Conservation (phyloP, 306 rosid species). For the Fagus sylvatica region DNA sequence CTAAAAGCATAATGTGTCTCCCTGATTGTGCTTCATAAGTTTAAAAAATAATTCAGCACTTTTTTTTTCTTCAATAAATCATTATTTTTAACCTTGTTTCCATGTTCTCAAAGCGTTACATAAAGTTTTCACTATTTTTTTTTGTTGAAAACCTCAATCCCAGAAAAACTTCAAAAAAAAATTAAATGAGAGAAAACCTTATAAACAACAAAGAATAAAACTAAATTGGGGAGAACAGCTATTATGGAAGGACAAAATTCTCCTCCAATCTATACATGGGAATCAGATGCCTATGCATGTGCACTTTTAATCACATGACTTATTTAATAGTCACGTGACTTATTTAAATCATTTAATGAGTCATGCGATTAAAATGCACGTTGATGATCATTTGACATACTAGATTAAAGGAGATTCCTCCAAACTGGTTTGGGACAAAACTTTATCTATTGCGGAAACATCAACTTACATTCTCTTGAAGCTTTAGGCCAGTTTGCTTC, state of each 20-base stretch:
- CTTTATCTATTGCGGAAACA: background rate
- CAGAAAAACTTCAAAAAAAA: conserved; percentile 1
- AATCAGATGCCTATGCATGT: no score
- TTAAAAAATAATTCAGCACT: background rate
- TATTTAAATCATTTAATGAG: no score
- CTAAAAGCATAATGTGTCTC: background rate
- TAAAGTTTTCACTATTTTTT: background rate
- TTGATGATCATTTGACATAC: no score
- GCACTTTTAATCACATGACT: no score
- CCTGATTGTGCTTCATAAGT: background rate
- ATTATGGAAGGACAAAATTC: background rate
- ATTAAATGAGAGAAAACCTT: conserved; percentile 14
- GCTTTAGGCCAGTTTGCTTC: conserved; percentile 82
- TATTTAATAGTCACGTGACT: no score
- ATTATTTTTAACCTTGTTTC: background rate
- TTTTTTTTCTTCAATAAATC: background rate
- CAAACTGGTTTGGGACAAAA: no score
- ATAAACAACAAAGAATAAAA: conserved; percentile 8
- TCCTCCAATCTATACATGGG: no score
- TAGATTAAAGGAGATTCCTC: no score
- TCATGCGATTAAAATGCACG: no score
- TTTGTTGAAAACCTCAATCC: conserved; percentile 14
- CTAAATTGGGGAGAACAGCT: conserved; percentile 12
- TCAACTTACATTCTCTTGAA: conserved; percentile 70
- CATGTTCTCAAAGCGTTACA: background rate